Conservation (phyloP, 2,329 filamentous ascomycete species). For the Fusarium clavum region DNA sequence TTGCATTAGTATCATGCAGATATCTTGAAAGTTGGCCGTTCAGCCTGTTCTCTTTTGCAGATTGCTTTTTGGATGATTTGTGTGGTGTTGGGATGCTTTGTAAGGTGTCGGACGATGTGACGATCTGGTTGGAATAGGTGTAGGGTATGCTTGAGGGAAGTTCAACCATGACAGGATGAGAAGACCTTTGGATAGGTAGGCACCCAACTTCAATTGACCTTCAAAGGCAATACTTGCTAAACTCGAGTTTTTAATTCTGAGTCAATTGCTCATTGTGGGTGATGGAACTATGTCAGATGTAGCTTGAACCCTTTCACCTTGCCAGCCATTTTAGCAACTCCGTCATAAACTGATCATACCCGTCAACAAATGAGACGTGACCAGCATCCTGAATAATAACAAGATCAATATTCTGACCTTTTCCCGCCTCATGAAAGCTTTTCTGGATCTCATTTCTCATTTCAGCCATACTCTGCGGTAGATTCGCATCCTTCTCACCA, state of each 20-base stretch:
- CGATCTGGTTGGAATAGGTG: neutral
- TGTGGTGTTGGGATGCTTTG: neutral
- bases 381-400: slow-evolving; percentile 53
- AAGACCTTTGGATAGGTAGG: neutral
- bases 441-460: slow-evolving; percentile 53
- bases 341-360: slow-evolving; percentile 48
- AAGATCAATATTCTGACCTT: slow-evolving; percentile 46
- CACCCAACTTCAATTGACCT: neutral
- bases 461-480: slow-evolving; percentile 54
- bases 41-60: neutral
- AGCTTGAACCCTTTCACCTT: neutral
- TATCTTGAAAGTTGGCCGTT: slow-evolving; percentile 3
- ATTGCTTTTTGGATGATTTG: neutral
- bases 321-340: slow-evolving; percentile 24
- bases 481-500: slow-evolving; percentile 57
- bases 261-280: neutral
- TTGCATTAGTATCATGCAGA: slow-evolving; percentile 1
- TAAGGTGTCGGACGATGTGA: too few species aligned
- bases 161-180: neutral
- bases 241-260: rapidly evolving
- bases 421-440: slow-evolving; percentile 46
- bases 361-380: slow-evolving; percentile 55
- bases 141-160: neutral
- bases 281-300: neutral
- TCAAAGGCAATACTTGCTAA: rapidly evolving